Evolutionary conservation across 208 protist species (phyloP), one percentile per base, ranked within the genome.

Genomic region (Herpetomonas tarakana): DNA sequence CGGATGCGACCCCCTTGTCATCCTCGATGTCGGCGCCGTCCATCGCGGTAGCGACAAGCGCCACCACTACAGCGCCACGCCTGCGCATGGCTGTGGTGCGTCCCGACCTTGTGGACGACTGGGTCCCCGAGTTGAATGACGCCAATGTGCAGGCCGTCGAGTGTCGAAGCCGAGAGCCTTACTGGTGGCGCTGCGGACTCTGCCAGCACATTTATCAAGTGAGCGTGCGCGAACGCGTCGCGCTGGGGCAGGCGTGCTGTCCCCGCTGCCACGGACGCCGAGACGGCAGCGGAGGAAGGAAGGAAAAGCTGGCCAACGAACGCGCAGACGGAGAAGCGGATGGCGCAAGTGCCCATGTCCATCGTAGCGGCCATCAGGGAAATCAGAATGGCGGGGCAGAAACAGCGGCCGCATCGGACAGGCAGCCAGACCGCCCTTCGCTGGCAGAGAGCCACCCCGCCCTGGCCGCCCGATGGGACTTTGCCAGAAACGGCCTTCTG

Each of bases 81-180:
- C 49, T 83, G 58, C 64, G 74, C 18, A 71, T 91, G 18, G 50
- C 74, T 0, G 81, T 93, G 6, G 81, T 93, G 27, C 80, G 83
- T 0, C 86, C 86, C 0, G 86, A 93, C 68, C 61, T 93, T 1
- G 55, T 93, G 0, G 83, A 85, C 31, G 86, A 93, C 35, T 93
- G 86, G 83, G 68, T 93, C 11, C 82, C 86, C 4, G 82, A 93
- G 66, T 56, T 88, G 38, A 93, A 93, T 55, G 86, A 90, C 27
- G 58, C 71, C 11, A 80, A 86, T 58, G 83, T 83, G 27, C 69
- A 75, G 49, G 54, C 66, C 0, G 75, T 93, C 3, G 62, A 31
- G 11, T 88, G 66, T 27, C 62, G 51, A 19, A 72, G 60, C 26
- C 31, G 64, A 11, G 24, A 22, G 1, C 65, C 62, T 0, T 69